Evolutionary conservation across 352 stramenopile genomes (phyloP).

Genomic region (Globisporangium cederbergense): DNA sequence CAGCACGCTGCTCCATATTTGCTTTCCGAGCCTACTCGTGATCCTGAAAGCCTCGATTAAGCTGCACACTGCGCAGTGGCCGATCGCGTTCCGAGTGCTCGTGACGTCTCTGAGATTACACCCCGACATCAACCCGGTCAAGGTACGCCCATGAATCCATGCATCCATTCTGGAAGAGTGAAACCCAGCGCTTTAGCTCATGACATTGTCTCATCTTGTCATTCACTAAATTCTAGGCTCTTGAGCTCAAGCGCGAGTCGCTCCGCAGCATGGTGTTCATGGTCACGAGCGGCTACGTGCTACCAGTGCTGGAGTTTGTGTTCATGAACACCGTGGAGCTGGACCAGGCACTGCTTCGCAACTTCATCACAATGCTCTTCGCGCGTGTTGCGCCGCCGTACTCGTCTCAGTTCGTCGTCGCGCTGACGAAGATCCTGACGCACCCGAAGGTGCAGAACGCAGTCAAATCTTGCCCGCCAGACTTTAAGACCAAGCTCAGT

Average conservation of each 20-base stretch:
- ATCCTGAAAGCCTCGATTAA: slow-evolving; percentile 80
- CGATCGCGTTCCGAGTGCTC: slow-evolving; percentile 76
- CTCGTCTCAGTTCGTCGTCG: slow-evolving; percentile 71
- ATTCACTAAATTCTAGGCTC: slow-evolving; percentile 23
- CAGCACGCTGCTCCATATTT: slow-evolving; percentile 82
- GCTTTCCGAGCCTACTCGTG: slow-evolving; percentile 75
- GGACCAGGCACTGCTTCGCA: slow-evolving; percentile 79
- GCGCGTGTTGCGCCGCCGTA: slow-evolving; percentile 70
- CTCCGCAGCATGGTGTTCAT: slow-evolving; percentile 86
- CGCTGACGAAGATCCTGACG: slow-evolving; percentile 68
- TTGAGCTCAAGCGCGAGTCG: slow-evolving; percentile 82
- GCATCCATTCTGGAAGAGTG: not conserved
- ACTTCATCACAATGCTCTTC: slow-evolving; percentile 84
- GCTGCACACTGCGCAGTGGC: slow-evolving; percentile 76
- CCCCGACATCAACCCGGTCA: slow-evolving; percentile 80
- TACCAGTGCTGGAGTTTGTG: slow-evolving; percentile 83
- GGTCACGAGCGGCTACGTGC: slow-evolving; percentile 83
- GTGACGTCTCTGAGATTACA: slow-evolving; percentile 73
- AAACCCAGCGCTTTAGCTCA: not conserved
- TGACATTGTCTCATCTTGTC: not conserved
- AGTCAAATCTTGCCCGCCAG: slow-evolving; percentile 70
- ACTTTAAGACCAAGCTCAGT: slow-evolving; percentile 74
- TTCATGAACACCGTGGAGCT: slow-evolving; percentile 75
- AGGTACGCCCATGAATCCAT: slow-evolving; percentile 26
- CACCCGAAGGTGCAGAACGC: slow-evolving; percentile 85